Evolutionary conservation across 768 basidiomycete genomes (phyloP), one percentile per base, ranked within the genome.

Genomic region (Phlebiopsis flavidoalba): DNA sequence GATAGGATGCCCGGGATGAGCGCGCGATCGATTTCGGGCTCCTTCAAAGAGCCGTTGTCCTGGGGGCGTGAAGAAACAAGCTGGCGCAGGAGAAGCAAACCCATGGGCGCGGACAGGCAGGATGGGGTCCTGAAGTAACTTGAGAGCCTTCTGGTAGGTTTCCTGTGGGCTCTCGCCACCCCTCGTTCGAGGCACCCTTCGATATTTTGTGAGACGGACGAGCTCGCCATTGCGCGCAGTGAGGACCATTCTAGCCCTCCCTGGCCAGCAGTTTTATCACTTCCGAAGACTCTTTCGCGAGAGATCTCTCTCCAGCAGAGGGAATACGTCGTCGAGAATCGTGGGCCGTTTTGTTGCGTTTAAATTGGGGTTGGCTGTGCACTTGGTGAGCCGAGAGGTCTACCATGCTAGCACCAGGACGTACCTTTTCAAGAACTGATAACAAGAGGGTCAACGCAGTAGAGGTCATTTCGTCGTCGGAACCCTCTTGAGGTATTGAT

Each of bases 71-170:
- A 37, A 22, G 80, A 76, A 19, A 95, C 85, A 24, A 98, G 83
- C 62, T 92, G 83, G 52, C 89, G 86, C 21, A 98, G 80, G 22
- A 95, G 78, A 40, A 93, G 77, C 2, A 98, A n/a, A 77, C 6
- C 96, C 96, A 69, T 98, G 95, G 0, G 93, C 96, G 51, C 95
- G 88, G 45, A 98, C 95, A 21, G 96, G 95, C 10, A 98, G 79
- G 37, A 96, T 85, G 1, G 93, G 89, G 71, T 98, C 96, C 72
- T 95, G 91, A 11, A 98, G 76, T 24, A 95, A 82, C 64, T 87
- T 89, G 17, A 98, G 78, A 2, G 95, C 93, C 65, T 89, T 88
- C 67, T 93, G 93, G 72, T 97, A 98, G 7, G 77, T 82, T 52
- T 85, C 85, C 58, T 86, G 85, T 4, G 83, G 74, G 17, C 66